Percentiles rank a stretch among this genome's conserved stretches.
Conservation (phyloP, 2,329 filamentous ascomycete species). For the Fusarium keratoplasticum region DNA sequence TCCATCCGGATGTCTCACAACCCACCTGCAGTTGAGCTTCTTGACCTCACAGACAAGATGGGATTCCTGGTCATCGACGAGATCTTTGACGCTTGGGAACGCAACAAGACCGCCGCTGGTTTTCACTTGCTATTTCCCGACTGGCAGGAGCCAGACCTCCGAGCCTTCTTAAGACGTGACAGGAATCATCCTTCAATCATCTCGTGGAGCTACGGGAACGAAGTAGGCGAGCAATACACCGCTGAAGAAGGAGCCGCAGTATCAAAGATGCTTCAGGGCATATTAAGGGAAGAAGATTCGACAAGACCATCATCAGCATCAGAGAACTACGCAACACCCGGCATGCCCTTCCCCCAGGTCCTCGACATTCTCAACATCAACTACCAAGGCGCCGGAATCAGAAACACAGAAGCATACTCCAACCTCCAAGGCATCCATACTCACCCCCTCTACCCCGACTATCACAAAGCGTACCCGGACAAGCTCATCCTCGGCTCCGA, state of each 20-base stretch:
- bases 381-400: constrained; percentile 65
- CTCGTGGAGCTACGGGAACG: constrained; percentile 66
- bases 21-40: constrained; percentile 62
- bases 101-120: constrained; percentile 59
- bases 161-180: constrained; percentile 64
- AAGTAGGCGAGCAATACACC: constrained; percentile 60
- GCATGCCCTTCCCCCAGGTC: constrained; percentile 50
- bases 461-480: constrained; percentile 57
- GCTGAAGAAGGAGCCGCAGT: constrained; percentile 46
- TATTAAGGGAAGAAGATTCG: constrained; percentile 59
- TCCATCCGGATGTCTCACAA: constrained; percentile 65
- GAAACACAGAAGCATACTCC: constrained; percentile 46
- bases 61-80: constrained; percentile 66
- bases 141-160: constrained; percentile 65
- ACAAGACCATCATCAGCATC: constrained; percentile 58
- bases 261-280: constrained; percentile 53
- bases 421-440: constrained; percentile 46
- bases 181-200: constrained; percentile 66
- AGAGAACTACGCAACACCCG: constrained; percentile 59
- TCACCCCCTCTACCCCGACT: constrained; percentile 52
- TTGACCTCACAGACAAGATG: constrained; percentile 61
- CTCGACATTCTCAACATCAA: constrained; percentile 65
- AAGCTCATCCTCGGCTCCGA: constrained; percentile 61
- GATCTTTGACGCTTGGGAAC: constrained; percentile 65
- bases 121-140: constrained; percentile 64